Evolutionary conservation across 1,284 basidiomycete species (phyloP), one percentile per base, ranked within the genome.

Genomic region (Rhodotorula sp.): DNA sequence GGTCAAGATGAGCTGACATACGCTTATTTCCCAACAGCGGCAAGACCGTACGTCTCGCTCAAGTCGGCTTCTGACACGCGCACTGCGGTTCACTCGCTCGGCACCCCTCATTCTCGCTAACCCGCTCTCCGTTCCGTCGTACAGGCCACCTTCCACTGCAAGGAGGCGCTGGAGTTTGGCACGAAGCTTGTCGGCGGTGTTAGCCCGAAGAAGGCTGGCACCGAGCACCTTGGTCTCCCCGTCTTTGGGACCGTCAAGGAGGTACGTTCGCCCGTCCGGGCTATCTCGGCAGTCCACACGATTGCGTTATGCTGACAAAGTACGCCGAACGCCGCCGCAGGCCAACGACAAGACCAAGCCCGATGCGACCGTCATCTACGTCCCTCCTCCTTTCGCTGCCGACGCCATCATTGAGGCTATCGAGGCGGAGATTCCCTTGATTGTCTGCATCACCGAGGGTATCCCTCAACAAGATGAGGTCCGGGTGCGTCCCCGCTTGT

Each of bases 101-200:
- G 94, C 88, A 48, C 52, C 16, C 2, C 4, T 24, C 16, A 2
- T 22, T 15, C 46, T 34, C 24, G 30, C 59, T 30, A 7, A 30
- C 20, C 40, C 47, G 22, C 47, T 64, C 2, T 37, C 50, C 22
- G 44, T 34, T 3, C 47, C 28, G 24, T 9, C 16, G 15, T 52
- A 37, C 76, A 97, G 94, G 95, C 89, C 77, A 98, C 95, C 76
- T 99, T 99, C 87, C 96, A 99, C 85, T 88, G 88, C 74, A 89
- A 87, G 80, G 94, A 98, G 82, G 94, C 96, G 59, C 83, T 99
- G 74, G 91, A 88, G 61, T 99, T 93, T 80, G 94, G 94, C 46
- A 99, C 96, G 69, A 91, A 90, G 70, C 93, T 99, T 88, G 92
- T 99, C 70, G 96, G 95, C 69, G 96, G 96, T 79, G 94, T 96